These are phyloP conservation scores for Aspergillus sp. DNA, from an alignment of 2,329 filamentous ascomycete genomes.

Conservation along the genomic window DNA sequence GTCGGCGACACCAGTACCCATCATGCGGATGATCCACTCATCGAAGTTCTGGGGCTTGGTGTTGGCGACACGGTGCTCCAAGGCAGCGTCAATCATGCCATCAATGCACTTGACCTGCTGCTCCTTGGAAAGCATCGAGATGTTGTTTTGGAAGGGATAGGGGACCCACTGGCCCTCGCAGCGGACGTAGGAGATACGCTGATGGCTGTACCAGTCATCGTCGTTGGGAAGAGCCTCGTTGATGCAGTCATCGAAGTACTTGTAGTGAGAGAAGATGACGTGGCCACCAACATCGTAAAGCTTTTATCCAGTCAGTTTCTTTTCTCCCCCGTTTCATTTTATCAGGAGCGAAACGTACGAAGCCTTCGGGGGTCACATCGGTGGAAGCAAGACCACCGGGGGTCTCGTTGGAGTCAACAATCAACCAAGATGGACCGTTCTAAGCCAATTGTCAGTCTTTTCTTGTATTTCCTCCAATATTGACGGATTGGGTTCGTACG, in stretches of 20 bases:
- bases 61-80: slow-evolving; percentile 78
- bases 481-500: slow-evolving; percentile 49
- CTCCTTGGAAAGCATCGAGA: slow-evolving; percentile 94
- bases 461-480: not conserved
- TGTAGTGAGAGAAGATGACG: slow-evolving; percentile 99
- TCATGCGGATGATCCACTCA: slow-evolving; percentile 94
- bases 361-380: slow-evolving; percentile 90
- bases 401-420: slow-evolving; percentile 84
- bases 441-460: slow-evolving; percentile 36
- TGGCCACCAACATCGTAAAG: slow-evolving; percentile 98
- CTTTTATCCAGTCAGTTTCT: slow-evolving; percentile 42
- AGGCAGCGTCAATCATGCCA: slow-evolving; percentile 87
- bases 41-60: slow-evolving; percentile 96
- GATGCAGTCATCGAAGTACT: slow-evolving; percentile 99
- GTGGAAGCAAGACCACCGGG: slow-evolving; percentile 95
- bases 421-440: slow-evolving; percentile 92
- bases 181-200: slow-evolving; percentile 98
- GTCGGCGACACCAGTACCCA: slow-evolving; percentile 81
- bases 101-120: slow-evolving; percentile 94
- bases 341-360: slow-evolving; percentile 59
- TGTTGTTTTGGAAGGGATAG: slow-evolving; percentile 99
- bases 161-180: slow-evolving; percentile 96
- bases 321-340: not conserved
- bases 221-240: slow-evolving; percentile 91
- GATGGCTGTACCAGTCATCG: slow-evolving; percentile 94